These are phyloP conservation scores for Phytophthora sojae DNA, from an alignment of 352 stramenopile genomes.

Conservation along the genomic window DNA sequence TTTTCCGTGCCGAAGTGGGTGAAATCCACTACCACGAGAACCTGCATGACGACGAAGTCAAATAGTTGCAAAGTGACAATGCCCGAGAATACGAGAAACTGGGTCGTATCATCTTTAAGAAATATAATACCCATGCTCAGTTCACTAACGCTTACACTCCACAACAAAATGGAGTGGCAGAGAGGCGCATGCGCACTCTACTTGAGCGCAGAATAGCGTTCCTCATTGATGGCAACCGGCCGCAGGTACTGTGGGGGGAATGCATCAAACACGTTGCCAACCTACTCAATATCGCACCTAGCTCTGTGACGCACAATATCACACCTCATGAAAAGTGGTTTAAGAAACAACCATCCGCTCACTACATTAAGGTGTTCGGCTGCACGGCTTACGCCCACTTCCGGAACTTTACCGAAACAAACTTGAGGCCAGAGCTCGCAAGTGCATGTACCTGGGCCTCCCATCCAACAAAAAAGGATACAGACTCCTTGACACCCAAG, in stretches of 20 bases:
- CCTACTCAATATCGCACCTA: slow-evolving; percentile 22
- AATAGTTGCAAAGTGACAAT: slow-evolving; percentile 32
- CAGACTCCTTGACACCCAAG: slow-evolving; percentile 14
- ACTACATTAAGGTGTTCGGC: slow-evolving; percentile 22
- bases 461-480: slow-evolving; percentile 21
- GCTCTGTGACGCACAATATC: slow-evolving; percentile 17
- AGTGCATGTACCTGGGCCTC: slow-evolving; percentile 22
- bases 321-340: slow-evolving; percentile 26
- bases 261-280: slow-evolving; percentile 9
- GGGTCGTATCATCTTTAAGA: slow-evolving; percentile 23
- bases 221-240: slow-evolving; percentile 27
- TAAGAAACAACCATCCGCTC: slow-evolving; percentile 6
- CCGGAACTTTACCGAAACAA: slow-evolving; percentile 17
- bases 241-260: not conserved
- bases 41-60: slow-evolving; percentile 16
- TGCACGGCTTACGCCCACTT: slow-evolving; percentile 17
- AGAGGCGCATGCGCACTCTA: slow-evolving; percentile 31
- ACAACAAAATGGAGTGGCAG: slow-evolving; percentile 35
- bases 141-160: slow-evolving; percentile 35
- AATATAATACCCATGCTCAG: slow-evolving; percentile 28
- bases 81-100: slow-evolving; percentile 32
- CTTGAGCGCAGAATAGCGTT: slow-evolving; percentile 22
- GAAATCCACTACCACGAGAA: slow-evolving; percentile 11
- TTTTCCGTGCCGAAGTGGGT: slow-evolving; percentile 8
- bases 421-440: not conserved